Conservation (phyloP, 1,284 basidiomycete species). For the Sanguinoderma infundibulare region DNA sequence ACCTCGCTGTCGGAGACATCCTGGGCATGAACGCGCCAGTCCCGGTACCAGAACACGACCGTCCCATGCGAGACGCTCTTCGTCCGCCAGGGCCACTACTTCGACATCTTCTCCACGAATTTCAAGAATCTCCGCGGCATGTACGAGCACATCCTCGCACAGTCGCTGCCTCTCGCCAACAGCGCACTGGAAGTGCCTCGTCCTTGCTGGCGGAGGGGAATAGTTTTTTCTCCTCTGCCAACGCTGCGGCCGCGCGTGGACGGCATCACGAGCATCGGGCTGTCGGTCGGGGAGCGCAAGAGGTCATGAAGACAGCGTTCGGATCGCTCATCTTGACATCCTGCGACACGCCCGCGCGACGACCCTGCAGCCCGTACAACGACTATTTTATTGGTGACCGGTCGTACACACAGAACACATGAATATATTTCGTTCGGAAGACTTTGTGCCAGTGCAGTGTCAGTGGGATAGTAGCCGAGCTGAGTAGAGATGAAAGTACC, state of each 20-base stretch:
- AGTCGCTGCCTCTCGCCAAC: constrained; percentile 42
- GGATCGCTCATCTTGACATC: too few species aligned
- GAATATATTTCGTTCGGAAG: too few species aligned
- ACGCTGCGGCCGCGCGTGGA: constrained; percentile 66
- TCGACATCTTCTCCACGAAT: constrained; percentile 98
- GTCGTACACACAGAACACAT: too few species aligned
- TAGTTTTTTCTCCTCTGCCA: constrained; percentile 73
- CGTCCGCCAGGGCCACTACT: constrained; percentile 96
- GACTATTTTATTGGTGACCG: too few species aligned
- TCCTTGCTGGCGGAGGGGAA: constrained; percentile 58
- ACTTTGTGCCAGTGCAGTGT: too few species aligned
- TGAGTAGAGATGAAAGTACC: too few species aligned
- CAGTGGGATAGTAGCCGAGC: too few species aligned
- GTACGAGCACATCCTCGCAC: constrained; percentile 82
- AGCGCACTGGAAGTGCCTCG: constrained; percentile 37
- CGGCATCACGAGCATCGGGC: constrained; percentile 71
- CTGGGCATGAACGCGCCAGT: constrained; percentile 90
- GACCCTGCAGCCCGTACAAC: too few species aligned
- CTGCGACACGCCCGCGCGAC: too few species aligned
- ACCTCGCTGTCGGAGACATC: constrained; percentile 89
- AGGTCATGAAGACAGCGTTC: too few species aligned
- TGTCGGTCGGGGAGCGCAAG: constrained; percentile 81
- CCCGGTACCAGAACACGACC: constrained; percentile 80
- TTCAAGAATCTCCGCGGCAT: constrained; percentile 87
- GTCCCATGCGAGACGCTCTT: constrained; percentile 91